A percentile compares a stretch with the other conserved stretches of the same genome.
Conservation (phyloP, 2,329 filamentous ascomycete species). For the Rutstroemia sydowiana region DNA sequence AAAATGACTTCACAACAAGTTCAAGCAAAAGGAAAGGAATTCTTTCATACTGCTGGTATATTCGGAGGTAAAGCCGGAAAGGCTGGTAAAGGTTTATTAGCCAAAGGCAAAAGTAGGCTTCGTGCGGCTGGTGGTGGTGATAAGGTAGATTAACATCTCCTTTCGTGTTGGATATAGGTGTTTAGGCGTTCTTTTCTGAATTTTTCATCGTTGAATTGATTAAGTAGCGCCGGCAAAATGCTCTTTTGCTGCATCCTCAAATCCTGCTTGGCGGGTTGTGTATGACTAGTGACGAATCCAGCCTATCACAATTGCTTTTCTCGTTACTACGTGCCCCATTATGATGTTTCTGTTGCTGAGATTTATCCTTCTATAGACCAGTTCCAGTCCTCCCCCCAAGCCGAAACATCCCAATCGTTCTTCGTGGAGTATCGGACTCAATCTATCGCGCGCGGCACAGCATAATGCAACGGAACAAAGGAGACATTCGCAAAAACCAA, state of each 20-base stretch:
- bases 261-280: constrained; percentile 29
- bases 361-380: constrained; percentile 30
- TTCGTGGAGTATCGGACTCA: constrained; percentile 36
- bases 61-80: constrained; percentile 63
- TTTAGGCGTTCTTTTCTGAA: constrained; percentile 22
- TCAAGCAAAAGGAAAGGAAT: constrained; percentile 72
- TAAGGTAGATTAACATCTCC: constrained; percentile 71
- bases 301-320: constrained; percentile 21
- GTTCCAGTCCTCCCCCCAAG: constrained; percentile 31
- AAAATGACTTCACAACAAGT: constrained; percentile 32
- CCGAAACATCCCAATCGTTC: constrained; percentile 34
- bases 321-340: constrained; percentile 21
- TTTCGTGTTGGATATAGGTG: constrained; percentile 25
- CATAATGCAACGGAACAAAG: too few relatives aligned
- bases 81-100: constrained; percentile 83
- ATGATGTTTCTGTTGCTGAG: constrained; percentile 28
- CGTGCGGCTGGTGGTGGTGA: constrained; percentile 54
- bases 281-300: constrained; percentile 30
- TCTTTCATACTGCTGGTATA: constrained; percentile 74
- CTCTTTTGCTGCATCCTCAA: constrained; percentile 19
- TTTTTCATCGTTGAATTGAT: constrained; percentile 20
- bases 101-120: constrained; percentile 83
- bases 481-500: too few relatives aligned
- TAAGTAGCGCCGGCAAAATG: constrained; percentile 20
- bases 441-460: too few relatives aligned